phyloP scores from a whole-genome alignment of 306 rosid species.

The Cicer judaicum region DNA sequence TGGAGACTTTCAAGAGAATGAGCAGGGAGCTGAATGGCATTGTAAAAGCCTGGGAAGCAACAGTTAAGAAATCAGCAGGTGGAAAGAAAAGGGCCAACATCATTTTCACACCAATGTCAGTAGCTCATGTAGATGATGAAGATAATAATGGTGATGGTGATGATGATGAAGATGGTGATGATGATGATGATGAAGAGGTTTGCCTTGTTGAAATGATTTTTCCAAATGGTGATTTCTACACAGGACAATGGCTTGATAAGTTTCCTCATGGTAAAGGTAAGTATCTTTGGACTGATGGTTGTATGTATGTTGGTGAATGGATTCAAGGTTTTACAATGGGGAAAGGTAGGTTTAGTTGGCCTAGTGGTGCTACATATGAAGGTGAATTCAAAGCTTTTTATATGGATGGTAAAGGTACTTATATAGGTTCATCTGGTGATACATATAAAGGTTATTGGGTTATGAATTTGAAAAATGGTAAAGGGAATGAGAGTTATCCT shows the following conservation, averaged over 20 bases:
- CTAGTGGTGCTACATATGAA: conserved; percentile 88
- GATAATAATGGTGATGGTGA: conserved; percentile 61
- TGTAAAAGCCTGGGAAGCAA: conserved; percentile 68
- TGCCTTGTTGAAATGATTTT: conserved; percentile 61
- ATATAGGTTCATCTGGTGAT: conserved; percentile 72
- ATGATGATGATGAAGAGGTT: conserved; percentile 42
- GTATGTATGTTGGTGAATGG: conserved; percentile 95
- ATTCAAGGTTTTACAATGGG: conserved; percentile 65
- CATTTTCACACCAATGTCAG: conserved; percentile 76
- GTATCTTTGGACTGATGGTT: conserved; percentile 89
- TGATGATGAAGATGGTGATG: no score
- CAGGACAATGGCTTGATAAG: conserved; percentile 68
- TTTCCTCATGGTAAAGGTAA: conserved; percentile 84
- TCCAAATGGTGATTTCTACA: conserved; percentile 78
- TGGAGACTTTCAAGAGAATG: conserved; percentile 62
- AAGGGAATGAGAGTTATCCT: conserved; percentile 68
- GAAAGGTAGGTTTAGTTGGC: conserved; percentile 90
- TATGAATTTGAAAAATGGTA: conserved; percentile 78
- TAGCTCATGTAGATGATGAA: conserved; percentile 81
- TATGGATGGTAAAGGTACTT: conserved; percentile 89
- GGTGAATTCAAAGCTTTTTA: conserved; percentile 75
- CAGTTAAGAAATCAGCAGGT: conserved; percentile 65
- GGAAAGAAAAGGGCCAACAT: conserved; percentile 68
- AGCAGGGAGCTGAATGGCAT: conserved; percentile 68
- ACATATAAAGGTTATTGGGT: conserved; percentile 82